Conservation (phyloP, 225 moss, liverwort and hornwort species). For the Antitrichia curtipendula region DNA sequence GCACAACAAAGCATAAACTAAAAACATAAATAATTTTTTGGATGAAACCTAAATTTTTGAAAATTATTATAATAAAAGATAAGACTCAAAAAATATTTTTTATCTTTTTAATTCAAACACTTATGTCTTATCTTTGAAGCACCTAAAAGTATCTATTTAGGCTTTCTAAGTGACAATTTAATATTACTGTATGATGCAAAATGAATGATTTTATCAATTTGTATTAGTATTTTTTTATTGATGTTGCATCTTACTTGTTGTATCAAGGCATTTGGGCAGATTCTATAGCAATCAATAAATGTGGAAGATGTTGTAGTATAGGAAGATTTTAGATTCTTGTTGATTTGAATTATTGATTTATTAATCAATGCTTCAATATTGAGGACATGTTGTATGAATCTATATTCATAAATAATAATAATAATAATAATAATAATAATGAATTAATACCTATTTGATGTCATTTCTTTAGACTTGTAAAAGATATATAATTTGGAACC, state of each 20-base stretch:
- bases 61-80: background rate
- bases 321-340: too few species aligned
- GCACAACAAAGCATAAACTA: background rate
- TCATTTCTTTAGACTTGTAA: background rate
- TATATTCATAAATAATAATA: too few species aligned
- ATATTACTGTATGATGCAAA: background rate
- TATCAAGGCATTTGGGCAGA: background rate
- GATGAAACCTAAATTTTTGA: rapidly evolving
- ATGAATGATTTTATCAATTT: background rate
- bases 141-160: background rate
- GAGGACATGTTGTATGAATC: too few species aligned
- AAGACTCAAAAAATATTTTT: background rate
- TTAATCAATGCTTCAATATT: too few species aligned
- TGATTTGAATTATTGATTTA: too few species aligned
- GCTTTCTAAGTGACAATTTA: too few species aligned
- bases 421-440: too few species aligned
- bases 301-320: background rate
- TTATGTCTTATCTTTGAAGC: background rate
- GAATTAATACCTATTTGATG: rapidly evolving
- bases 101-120: background rate
- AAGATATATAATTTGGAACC: too few species aligned
- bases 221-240: background rate
- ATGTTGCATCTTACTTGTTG: background rate
- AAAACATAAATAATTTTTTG: rapidly evolving
- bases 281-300: background rate